These are phyloP conservation scores for Leccinum pseudoinsigne DNA, from an alignment of 1,284 basidiomycete species.

Conservation along the genomic window DNA sequence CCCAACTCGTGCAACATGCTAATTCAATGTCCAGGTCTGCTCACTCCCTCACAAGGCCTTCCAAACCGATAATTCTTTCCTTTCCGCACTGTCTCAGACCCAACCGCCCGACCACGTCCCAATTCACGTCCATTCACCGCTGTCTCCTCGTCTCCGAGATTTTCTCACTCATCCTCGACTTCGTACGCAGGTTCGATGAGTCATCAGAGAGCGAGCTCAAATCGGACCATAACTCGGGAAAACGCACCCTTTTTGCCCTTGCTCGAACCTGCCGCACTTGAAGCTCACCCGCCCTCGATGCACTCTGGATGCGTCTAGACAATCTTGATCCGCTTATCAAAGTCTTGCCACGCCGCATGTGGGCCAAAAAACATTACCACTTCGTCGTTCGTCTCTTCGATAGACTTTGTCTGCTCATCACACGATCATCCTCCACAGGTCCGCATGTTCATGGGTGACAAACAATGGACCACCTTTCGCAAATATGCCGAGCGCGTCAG, in stretches of 20 bases:
- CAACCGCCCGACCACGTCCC: background rate
- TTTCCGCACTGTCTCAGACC: background rate
- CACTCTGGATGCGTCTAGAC: slow-evolving; percentile 28
- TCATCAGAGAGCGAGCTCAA: slow-evolving; percentile 18
- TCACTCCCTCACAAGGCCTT: background rate
- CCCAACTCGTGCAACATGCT: slow-evolving; percentile 1
- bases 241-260: slow-evolving; percentile 24
- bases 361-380: slow-evolving; percentile 19
- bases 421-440: slow-evolving; percentile 11
- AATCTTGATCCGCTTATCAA: slow-evolving; percentile 28
- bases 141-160: slow-evolving; percentile 29
- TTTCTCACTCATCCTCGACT: slow-evolving; percentile 25
- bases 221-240: slow-evolving; percentile 20
- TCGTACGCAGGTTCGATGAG: slow-evolving; percentile 24
- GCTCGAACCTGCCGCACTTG: slow-evolving; percentile 29
- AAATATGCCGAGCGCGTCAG: slow-evolving; percentile 27
- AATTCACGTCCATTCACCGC: slow-evolving; percentile 15
- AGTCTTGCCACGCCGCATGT: slow-evolving; percentile 27
- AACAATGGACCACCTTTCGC: slow-evolving; percentile 25
- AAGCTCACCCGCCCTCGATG: slow-evolving; percentile 23
- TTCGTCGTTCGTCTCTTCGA: slow-evolving; percentile 19
- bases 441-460: slow-evolving; percentile 28
- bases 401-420: background rate
- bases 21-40: slow-evolving; percentile 5
- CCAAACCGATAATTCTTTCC: background rate